These are phyloP conservation scores for Populus deltoides DNA, from an alignment of 345 rosid genomes.

Conservation along the genomic window DNA sequence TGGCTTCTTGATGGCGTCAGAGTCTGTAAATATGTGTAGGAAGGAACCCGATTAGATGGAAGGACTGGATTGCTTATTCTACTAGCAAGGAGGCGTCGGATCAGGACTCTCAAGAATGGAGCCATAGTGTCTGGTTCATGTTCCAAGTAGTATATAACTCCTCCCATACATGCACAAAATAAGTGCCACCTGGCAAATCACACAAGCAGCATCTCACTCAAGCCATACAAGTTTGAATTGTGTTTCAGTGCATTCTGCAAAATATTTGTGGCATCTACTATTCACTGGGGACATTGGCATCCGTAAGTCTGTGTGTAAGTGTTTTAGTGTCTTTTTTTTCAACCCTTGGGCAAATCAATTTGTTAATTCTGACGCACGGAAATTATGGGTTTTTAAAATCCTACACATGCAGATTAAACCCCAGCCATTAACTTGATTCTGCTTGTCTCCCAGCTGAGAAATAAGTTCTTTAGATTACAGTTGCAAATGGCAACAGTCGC, in stretches of 20 bases:
- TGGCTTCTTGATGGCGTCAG: conserved; percentile 60
- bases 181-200: conserved; percentile 71
- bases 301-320: background rate
- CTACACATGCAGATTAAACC: background rate
- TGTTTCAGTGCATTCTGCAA: conserved; percentile 1
- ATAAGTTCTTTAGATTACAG: background rate
- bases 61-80: conserved; percentile 78
- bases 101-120: conserved; percentile 83
- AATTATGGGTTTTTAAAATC: background rate
- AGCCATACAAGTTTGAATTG: background rate
- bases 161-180: conserved; percentile 98
- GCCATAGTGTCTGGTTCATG: conserved; percentile 96
- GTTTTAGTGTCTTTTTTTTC: too few relatives aligned
- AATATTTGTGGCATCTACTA: background rate
- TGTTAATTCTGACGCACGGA: background rate
- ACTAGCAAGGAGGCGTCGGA: conserved; percentile 94
- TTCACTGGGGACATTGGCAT: background rate
- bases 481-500: background rate
- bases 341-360: background rate
- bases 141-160: conserved; percentile 92
- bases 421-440: background rate
- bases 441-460: background rate
- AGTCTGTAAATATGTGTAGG: conserved; percentile 65
- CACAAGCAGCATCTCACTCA: background rate
- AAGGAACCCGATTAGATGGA: conserved; percentile 49